phyloP scores from a whole-genome alignment of 768 basidiomycete genomes.

The Scleroderma citrinum region DNA sequence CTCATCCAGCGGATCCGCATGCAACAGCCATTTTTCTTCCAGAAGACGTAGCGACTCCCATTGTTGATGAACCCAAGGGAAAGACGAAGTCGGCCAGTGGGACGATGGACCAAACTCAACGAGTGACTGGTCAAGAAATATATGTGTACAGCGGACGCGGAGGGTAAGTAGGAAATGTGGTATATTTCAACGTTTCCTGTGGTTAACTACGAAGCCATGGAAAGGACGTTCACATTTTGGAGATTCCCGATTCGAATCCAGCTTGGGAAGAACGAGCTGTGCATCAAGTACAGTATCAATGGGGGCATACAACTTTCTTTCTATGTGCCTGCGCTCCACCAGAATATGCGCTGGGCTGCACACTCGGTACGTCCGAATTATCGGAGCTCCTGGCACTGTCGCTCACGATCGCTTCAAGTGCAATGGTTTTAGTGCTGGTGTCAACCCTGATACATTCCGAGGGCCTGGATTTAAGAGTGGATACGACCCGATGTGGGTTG shows the following conservation, averaged over 20 bases:
- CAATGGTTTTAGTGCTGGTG: constrained; percentile 84
- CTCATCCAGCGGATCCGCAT: constrained; percentile 72
- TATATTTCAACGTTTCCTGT: neutral
- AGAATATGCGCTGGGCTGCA: constrained; percentile 90
- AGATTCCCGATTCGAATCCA: constrained; percentile 85
- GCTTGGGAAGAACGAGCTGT: constrained; percentile 63
- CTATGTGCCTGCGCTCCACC: constrained; percentile 68
- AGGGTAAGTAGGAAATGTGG: constrained; percentile 35
- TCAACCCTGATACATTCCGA: constrained; percentile 83
- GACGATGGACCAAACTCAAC: constrained; percentile 32
- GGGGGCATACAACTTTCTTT: constrained; percentile 72
- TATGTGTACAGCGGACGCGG: constrained; percentile 57
- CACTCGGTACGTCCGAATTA: constrained; percentile 58
- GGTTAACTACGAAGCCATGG: neutral
- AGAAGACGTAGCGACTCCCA: constrained; percentile 1
- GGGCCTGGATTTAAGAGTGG: constrained; percentile 76
- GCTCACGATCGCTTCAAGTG: constrained; percentile 42
- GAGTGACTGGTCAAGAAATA: constrained; percentile 61
- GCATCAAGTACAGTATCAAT: constrained; percentile 78
- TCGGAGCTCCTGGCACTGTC: neutral
- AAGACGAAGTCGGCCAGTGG: constrained; percentile 5
- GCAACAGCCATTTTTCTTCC: constrained; percentile 35
- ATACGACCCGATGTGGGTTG: constrained; percentile 90
- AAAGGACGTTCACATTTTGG: constrained; percentile 89
- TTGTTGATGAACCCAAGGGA: constrained; percentile 13